Evolutionary conservation across 495 filamentous ascomycete genomes (phyloP), one percentile per base, ranked within the genome.

Genomic region (Chaetomium fimeti): DNA sequence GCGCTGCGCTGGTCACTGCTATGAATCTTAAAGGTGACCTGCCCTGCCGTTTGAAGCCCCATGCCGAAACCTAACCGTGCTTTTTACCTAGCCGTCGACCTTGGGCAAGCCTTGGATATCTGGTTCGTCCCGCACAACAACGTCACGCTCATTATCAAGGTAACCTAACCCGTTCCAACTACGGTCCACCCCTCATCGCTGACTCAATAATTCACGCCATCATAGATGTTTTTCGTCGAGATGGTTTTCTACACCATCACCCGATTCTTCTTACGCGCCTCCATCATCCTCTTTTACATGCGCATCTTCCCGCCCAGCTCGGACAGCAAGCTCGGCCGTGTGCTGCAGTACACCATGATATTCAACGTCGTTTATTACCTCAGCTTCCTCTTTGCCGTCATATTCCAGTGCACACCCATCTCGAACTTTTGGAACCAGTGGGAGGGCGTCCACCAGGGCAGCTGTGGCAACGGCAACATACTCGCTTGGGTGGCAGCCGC

Each of bases 251-350:
- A 82, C 69, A 73, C 76, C 20, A 56, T 66, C 16, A 68, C 76
- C 3, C 71, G 77, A 38, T 75, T 72, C 67, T 60, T 78, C 24
- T 71, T 78, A 29, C 81, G 81, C 29, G 67, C 79, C 45, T 81
- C 79, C 13, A 78, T 84, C 66, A 76, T 83, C 18, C 71, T 83
- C 66, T 78, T 83, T 68, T 83, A 81, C 71, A 71, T 84, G 9
- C 79, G 81, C 43, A 76, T 83, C 51, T 83, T 84, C 61, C 77
- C 77, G 9, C 36, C 60, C 8, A 29, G 18, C 20, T 0, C 3
- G 13, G 24, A 57, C 53, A 43, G 64, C 48, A 70, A 68, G 40
- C 55, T 67, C 12, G 75, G 79, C 49, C 69, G 74, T 16, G 28
- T 72, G 1, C 24, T 71, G 4, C 71, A 72, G 45, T 60, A 66